Conservation (phyloP, 768 basidiomycete species). For the Lactarius deliciosus region DNA sequence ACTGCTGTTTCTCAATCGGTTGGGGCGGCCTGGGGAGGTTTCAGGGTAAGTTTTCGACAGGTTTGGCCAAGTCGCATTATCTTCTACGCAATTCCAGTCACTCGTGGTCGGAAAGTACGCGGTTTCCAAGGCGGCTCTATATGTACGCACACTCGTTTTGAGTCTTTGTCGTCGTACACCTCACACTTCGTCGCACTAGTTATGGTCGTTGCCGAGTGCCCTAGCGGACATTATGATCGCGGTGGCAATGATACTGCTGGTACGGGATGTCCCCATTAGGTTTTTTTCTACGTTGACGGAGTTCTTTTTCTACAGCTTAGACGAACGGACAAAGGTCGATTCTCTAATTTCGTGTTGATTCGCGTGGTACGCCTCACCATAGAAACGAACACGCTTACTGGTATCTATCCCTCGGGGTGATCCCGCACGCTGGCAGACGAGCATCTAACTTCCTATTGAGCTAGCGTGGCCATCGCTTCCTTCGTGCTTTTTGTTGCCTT, state of each 20-base stretch:
- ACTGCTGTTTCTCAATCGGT: not conserved
- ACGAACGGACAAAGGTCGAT: slow-evolving; percentile 1
- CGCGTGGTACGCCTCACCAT: slow-evolving; percentile 30
- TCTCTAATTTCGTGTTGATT: not conserved
- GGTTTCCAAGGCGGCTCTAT: not conserved
- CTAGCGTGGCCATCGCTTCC: slow-evolving; percentile 11
- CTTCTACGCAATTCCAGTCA: not conserved
- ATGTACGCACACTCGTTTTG: not conserved
- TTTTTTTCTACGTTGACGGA: not conserved
- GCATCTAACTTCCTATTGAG: slow-evolving; percentile 9
- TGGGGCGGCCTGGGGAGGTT: slow-evolving; percentile 5
- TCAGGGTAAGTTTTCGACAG: not conserved
- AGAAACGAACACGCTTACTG: slow-evolving; percentile 30
- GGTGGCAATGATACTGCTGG: not conserved
- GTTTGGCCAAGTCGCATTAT: not conserved
- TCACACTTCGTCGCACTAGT: not conserved
- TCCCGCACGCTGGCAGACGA: too few species aligned
- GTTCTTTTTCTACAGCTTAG: not conserved
- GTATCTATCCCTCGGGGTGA: slow-evolving; percentile 4
- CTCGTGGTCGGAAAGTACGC: not conserved
- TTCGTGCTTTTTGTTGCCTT: slow-evolving; percentile 10
- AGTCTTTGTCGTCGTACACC: not conserved
- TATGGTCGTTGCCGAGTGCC: slow-evolving; percentile 3
- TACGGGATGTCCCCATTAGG: not conserved
- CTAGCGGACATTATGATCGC: slow-evolving; percentile 11